Evolutionary conservation across 768 basidiomycete species (phyloP), one percentile per base, ranked within the genome.

Genomic region (Amanita molliuscula): DNA sequence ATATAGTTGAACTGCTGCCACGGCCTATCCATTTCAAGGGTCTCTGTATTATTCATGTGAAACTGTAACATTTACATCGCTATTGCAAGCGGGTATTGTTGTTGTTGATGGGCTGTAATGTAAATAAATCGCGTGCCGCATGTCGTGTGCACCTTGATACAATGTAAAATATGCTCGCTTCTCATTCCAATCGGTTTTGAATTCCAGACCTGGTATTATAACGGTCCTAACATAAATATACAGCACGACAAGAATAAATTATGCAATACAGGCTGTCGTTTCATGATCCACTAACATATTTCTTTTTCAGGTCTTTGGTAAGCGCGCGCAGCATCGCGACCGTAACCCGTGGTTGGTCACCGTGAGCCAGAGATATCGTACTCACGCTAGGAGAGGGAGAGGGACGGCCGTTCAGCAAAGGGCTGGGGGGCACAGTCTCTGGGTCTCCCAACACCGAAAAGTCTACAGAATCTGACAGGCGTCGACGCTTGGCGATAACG

Each of bases 291-390:
- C 25, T 9, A 51, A 51, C 46, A n/a, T 77, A 77, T 56, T 70
- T 74, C 56, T 63, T 67, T 65, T 75, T 78, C 52, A 80, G 53
- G 61, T 79, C 74, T 52, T 67, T 70, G 34, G 78, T 78, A 52
- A 81, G 59, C 3, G 76, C 75, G 35, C 80, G 77, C 44, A 86
- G 60, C 83, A 85, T 85, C 13, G 78, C 77, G 21, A 79, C 66
- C 2, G 82, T 84, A 31, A 84, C 26, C 42, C 9, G 59, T 55
- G 23, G 59, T 46, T 43, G 61, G 61, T 62, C 28, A 3, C 49
- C 49, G 31, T 57, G 56, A 10, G 67, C 62, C 4, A 71, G 62
- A 1, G 75, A 74, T 6, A 65, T 60, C 0, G 71, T 72, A 40
- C 71, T 70, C 18, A 63, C 62, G 33, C 76, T 78, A 0, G 73